A percentile compares a stretch with the other conserved stretches of the same genome.
phyloP scores from a whole-genome alignment of 164 flowering plant genomes.

The Nelumbo lutea region DNA sequence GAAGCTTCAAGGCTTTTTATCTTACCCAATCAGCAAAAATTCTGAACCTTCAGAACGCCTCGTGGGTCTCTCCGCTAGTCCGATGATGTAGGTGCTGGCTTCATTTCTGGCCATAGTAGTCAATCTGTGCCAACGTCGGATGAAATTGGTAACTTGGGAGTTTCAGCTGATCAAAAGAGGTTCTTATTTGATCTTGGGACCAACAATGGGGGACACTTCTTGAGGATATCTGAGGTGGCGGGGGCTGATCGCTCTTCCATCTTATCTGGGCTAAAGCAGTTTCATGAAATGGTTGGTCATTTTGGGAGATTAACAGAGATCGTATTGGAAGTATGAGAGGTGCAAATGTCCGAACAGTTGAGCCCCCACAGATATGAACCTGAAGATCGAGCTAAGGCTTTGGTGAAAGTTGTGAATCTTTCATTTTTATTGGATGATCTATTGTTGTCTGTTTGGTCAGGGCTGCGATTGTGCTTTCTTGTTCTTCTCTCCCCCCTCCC shows the following conservation, averaged over 20 bases:
- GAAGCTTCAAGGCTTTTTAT: slow-evolving; percentile 76
- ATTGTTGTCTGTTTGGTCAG: slow-evolving; percentile 4
- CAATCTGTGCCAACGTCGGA: slow-evolving; percentile 59
- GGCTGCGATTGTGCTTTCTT: slow-evolving; percentile 8
- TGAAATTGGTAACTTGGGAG: slow-evolving; percentile 60
- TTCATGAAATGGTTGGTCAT: slow-evolving; percentile 87
- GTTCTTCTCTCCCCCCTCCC: neutral
- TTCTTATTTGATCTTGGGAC: slow-evolving; percentile 97
- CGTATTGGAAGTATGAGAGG: slow-evolving; percentile 79
- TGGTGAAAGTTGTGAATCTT: neutral
- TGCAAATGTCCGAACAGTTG: slow-evolving; percentile 79
- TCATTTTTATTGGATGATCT: neutral
- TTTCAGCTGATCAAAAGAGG: slow-evolving; percentile 91
- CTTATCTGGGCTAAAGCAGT: slow-evolving; percentile 82
- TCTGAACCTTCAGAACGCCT: slow-evolving; percentile 74
- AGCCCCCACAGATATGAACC: slow-evolving; percentile 74
- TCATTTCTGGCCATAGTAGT: slow-evolving; percentile 76
- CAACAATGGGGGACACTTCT: slow-evolving; percentile 91
- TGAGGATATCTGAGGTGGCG: slow-evolving; percentile 94
- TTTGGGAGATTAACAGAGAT: slow-evolving; percentile 89
- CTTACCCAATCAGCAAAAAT: slow-evolving; percentile 74
- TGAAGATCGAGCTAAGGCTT: neutral
- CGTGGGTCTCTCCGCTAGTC: slow-evolving; percentile 55
- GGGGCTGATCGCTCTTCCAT: slow-evolving; percentile 95
- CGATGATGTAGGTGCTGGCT: slow-evolving; percentile 98